Conservation (phyloP, 805 yeast species). For the Wickerhamiella azymoides region DNA sequence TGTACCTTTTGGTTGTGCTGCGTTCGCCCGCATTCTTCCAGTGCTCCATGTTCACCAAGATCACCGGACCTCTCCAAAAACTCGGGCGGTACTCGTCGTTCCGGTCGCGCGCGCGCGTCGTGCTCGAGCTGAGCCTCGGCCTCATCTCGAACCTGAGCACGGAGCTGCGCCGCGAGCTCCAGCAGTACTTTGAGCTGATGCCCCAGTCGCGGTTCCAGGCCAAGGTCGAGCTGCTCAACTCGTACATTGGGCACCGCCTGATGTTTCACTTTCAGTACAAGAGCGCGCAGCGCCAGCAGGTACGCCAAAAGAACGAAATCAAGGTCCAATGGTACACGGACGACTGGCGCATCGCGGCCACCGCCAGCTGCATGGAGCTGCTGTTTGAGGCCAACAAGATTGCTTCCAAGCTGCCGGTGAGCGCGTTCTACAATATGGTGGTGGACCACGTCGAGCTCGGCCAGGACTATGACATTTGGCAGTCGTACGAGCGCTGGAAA, state of each 20-base stretch:
- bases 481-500: slow-evolving; percentile 18
- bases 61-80: slow-evolving; percentile 21
- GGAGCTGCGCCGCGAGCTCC: slow-evolving; percentile 29
- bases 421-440: slow-evolving; percentile 60
- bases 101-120: slow-evolving; percentile 39
- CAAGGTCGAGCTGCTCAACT: slow-evolving; percentile 55
- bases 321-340: slow-evolving; percentile 47
- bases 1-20: slow-evolving; percentile 15
- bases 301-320: slow-evolving; percentile 14
- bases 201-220: slow-evolving; percentile 32
- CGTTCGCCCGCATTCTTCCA: slow-evolving; percentile 19
- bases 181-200: slow-evolving; percentile 42
- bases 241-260: slow-evolving; percentile 67
- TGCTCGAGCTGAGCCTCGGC: slow-evolving; percentile 58
- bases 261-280: slow-evolving; percentile 27
- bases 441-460: slow-evolving; percentile 66
- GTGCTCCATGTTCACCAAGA: slow-evolving; percentile 22
- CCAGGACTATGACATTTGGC: slow-evolving; percentile 81
- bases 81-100: slow-evolving; percentile 19
- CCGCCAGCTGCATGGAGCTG: slow-evolving; percentile 43
- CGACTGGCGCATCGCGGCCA: slow-evolving; percentile 70
- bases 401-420: slow-evolving; percentile 25
- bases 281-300: slow-evolving; percentile 11
- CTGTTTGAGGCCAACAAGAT: slow-evolving; percentile 39
- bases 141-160: slow-evolving; percentile 40